Percentiles rank a stretch among this genome's conserved stretches.
Conservation (phyloP, 2,329 filamentous ascomycete genomes). For the Botryotinia calthae region DNA sequence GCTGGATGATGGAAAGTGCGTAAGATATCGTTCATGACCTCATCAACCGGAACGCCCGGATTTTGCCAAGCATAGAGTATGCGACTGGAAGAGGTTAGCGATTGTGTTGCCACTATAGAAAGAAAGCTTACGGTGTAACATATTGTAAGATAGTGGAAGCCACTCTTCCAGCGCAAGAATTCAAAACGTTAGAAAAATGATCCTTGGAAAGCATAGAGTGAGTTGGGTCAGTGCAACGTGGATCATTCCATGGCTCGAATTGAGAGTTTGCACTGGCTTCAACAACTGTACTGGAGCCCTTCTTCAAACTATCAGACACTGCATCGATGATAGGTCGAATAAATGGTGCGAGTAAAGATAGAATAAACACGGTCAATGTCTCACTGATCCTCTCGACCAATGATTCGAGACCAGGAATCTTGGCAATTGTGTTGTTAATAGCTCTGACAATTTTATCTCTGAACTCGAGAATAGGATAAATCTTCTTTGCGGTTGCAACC, state of each 20-base stretch:
- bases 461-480: conserved; percentile 93
- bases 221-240: conserved; percentile 72
- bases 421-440: conserved; percentile 80
- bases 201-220: conserved; percentile 83
- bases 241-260: conserved; percentile 76
- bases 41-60: conserved; percentile 73
- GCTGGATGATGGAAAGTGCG: conserved; percentile 89
- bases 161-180: conserved; percentile 72
- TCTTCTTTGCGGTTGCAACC: conserved; percentile 71
- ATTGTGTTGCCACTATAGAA: not conserved
- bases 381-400: conserved; percentile 91
- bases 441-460: conserved; percentile 88
- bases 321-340: conserved; percentile 87
- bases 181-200: conserved; percentile 77
- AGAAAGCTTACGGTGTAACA: conserved; percentile 67
- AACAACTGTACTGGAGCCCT: conserved; percentile 73
- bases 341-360: conserved; percentile 88
- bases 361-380: conserved; percentile 84
- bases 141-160: conserved; percentile 79
- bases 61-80: conserved; percentile 94
- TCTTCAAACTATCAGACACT: conserved; percentile 80
- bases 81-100: conserved; percentile 48
- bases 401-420: conserved; percentile 83
- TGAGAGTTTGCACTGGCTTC: conserved; percentile 67
- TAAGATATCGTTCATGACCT: conserved; percentile 78